Percentiles rank a stretch among this genome's conserved stretches.
These are phyloP conservation scores for Aspergillus neoniger DNA, from an alignment of 2,329 filamentous ascomycete species.

Conservation along the genomic window DNA sequence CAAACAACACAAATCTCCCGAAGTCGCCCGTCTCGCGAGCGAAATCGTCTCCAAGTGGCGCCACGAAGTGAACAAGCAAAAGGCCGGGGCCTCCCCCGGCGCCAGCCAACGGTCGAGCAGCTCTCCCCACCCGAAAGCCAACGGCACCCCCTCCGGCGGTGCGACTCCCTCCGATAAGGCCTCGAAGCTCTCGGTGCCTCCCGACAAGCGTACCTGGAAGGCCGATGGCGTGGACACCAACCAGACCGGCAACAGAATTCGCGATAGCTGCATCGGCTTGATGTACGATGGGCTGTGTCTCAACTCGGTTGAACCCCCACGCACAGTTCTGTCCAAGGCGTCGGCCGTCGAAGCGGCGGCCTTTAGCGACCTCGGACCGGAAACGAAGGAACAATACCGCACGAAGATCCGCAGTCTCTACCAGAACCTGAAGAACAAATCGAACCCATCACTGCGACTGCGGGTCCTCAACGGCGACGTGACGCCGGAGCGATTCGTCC, in stretches of 20 bases:
- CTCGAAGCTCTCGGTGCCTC: slow-evolving; percentile 58
- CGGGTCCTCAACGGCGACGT: slow-evolving; percentile 77
- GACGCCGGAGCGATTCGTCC: slow-evolving; percentile 70
- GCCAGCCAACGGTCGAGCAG: slow-evolving; percentile 43
- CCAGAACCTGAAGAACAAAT: slow-evolving; percentile 91
- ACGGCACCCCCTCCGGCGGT: slow-evolving; percentile 54
- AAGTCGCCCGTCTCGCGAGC: slow-evolving; percentile 71
- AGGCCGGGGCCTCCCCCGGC: slow-evolving; percentile 42
- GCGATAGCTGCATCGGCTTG: slow-evolving; percentile 84
- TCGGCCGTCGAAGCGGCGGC: slow-evolving; percentile 77
- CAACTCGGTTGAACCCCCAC: slow-evolving; percentile 61
- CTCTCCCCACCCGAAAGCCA: slow-evolving; percentile 49
- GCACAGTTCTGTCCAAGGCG: slow-evolving; percentile 66
- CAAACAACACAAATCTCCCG: slow-evolving; percentile 73
- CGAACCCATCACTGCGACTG: slow-evolving; percentile 74
- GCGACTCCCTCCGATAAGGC: slow-evolving; percentile 50
- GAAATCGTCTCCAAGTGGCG: slow-evolving; percentile 76
- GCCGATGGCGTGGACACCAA: slow-evolving; percentile 77
- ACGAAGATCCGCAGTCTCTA: slow-evolving; percentile 89
- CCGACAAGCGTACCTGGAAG: slow-evolving; percentile 78
- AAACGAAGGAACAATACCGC: slow-evolving; percentile 73
- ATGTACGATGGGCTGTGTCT: slow-evolving; percentile 90
- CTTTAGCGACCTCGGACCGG: slow-evolving; percentile 68
- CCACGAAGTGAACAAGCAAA: slow-evolving; percentile 52
- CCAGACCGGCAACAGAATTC: slow-evolving; percentile 70